Conservation (phyloP, 2,329 filamentous ascomycete genomes). For the Dactylonectria macrodidyma region DNA sequence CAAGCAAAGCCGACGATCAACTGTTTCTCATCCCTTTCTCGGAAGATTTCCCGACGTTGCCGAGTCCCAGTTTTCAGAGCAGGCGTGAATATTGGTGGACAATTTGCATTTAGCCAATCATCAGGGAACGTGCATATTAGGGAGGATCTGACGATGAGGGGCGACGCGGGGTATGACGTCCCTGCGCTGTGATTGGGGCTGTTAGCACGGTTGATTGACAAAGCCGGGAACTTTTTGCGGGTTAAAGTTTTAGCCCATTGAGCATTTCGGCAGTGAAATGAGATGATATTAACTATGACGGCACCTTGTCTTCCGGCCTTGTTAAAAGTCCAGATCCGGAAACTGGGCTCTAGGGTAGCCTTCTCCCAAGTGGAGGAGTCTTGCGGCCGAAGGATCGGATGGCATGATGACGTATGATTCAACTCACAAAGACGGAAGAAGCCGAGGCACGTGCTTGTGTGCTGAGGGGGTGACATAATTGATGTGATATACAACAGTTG, state of each 20-base stretch:
- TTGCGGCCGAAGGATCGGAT: no score
- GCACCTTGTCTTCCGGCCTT: neutral
- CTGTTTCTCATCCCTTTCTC: neutral
- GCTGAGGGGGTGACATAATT: neutral
- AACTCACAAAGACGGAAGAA: no score
- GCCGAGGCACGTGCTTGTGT: no score
- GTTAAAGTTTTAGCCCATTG: neutral
- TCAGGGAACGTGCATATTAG: conserved; percentile 19
- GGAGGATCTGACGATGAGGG: neutral
- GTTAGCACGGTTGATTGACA: neutral
- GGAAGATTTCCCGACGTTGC: conserved; percentile 32
- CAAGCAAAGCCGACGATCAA: neutral
- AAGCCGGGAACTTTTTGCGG: neutral
- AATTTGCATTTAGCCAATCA: conserved; percentile 39
- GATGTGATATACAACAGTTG: neutral
- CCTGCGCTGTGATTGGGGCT: neutral
- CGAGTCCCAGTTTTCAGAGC: neutral
- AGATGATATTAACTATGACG: neutral
- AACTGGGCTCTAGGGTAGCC: no score
- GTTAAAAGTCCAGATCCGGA: no score
- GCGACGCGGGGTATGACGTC: neutral
- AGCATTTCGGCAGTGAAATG: neutral
- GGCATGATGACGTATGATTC: neutral
- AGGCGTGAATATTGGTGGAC: conserved; percentile 39
- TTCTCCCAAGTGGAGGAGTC: no score